Evolutionary conservation across 345 rosid species (phyloP).

Genomic region (Brassica juncea): DNA sequence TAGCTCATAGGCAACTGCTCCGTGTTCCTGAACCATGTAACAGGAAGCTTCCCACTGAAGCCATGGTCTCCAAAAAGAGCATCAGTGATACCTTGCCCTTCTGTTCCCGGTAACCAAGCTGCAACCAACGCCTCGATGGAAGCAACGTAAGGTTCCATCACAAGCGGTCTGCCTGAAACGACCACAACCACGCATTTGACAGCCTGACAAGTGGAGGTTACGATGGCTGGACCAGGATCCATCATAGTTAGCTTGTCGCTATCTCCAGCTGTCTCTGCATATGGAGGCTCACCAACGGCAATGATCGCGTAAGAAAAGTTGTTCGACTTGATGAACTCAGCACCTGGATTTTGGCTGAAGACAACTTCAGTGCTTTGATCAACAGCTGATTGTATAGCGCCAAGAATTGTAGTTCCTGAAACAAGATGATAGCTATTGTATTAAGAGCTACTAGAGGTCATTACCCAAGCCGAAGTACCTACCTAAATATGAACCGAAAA

Average conservation of each 20-base stretch:
- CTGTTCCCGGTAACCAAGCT: constrained; percentile 95
- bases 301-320: constrained; percentile 75
- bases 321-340: constrained; percentile 64
- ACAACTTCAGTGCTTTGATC: constrained; percentile 66
- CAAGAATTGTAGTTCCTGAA: constrained; percentile 82
- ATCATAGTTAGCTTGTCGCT: constrained; percentile 63
- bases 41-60: constrained; percentile 79
- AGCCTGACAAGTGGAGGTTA: constrained; percentile 61
- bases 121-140: constrained; percentile 75
- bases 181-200: constrained; percentile 80
- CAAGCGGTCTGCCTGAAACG: constrained; percentile 84
- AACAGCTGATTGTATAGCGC: constrained; percentile 65
- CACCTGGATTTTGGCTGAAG: constrained; percentile 62
- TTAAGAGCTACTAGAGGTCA: neutral
- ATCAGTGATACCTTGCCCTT: constrained; percentile 92
- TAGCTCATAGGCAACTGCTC: constrained; percentile 93
- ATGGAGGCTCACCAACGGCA: constrained; percentile 79
- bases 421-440: neutral
- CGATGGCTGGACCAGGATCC: constrained; percentile 65
- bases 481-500: no score
- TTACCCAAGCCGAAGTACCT: no score
- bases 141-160: constrained; percentile 72
- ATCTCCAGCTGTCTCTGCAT: constrained; percentile 86
- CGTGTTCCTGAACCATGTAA: constrained; percentile 82
- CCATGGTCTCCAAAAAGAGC: constrained; percentile 81